Evolutionary conservation across 1,284 basidiomycete genomes (phyloP).

Genomic region (Malassezia equina): DNA sequence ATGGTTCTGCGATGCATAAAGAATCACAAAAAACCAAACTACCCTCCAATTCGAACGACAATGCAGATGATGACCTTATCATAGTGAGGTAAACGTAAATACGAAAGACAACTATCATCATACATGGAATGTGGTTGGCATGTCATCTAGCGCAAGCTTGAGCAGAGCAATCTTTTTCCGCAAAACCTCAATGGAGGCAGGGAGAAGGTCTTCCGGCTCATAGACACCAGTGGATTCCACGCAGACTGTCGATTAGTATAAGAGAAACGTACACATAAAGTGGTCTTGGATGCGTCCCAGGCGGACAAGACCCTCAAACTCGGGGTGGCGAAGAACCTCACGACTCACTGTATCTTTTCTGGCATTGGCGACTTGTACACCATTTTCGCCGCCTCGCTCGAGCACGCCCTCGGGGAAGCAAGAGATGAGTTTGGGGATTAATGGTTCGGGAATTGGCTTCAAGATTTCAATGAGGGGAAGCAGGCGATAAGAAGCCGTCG

Average conservation of each 20-base stretch:
- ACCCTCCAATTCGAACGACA: neutral
- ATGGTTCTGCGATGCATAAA: neutral
- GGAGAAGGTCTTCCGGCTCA: conserved; percentile 69
- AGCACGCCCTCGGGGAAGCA: conserved; percentile 90
- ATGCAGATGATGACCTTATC: conserved; percentile 5
- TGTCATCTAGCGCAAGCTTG: conserved; percentile 30
- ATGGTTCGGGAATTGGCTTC: conserved; percentile 59
- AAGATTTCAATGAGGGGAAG: conserved; percentile 74
- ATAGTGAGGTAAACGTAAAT: conserved; percentile 2
- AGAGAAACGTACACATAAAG: conserved; percentile 64
- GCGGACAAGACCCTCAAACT: conserved; percentile 76
- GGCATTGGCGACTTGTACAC: conserved; percentile 57
- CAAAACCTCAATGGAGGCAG: conserved; percentile 73
- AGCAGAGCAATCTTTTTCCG: conserved; percentile 60
- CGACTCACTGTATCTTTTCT: conserved; percentile 82
- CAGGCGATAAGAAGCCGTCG: conserved; percentile 69
- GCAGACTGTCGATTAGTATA: conserved; percentile 53
- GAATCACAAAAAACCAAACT: neutral
- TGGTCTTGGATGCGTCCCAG: conserved; percentile 79
- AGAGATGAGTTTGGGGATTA: conserved; percentile 63
- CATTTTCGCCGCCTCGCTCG: conserved; percentile 55
- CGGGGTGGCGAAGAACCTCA: conserved; percentile 81
- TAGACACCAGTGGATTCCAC: conserved; percentile 85
- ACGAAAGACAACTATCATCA: neutral
- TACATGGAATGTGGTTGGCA: conserved; percentile 9